Evolutionary conservation across 164 flowering plant species (phyloP).

Genomic region (Umbellularia californica): DNA sequence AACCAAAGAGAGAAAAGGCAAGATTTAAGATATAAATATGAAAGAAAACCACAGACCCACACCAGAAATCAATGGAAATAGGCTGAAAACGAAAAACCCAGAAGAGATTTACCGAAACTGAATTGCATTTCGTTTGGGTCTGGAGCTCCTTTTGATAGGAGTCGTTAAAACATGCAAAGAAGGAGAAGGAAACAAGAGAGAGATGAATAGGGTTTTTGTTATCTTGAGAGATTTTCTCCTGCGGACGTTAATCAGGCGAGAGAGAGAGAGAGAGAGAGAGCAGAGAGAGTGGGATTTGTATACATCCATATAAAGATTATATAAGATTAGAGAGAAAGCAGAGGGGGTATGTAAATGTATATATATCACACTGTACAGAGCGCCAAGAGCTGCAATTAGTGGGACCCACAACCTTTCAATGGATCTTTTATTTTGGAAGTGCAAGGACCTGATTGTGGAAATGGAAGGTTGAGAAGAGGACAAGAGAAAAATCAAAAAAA

Average conservation of each 20-base stretch:
- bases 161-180: constrained; percentile 37
- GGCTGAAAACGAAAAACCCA: constrained; percentile 18
- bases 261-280: not conserved
- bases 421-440: too few species aligned
- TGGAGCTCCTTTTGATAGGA: constrained; percentile 1
- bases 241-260: not conserved
- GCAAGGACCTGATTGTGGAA: too few species aligned
- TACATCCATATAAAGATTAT: not conserved
- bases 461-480: too few species aligned
- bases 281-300: not conserved
- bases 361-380: too few species aligned
- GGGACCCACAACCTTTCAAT: too few species aligned
- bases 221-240: not conserved
- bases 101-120: constrained; percentile 14
- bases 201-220: not conserved
- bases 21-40: not conserved
- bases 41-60: not conserved
- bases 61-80: not conserved
- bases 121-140: constrained; percentile 20
- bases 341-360: not conserved
- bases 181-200: constrained; percentile 6
- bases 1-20: not conserved
- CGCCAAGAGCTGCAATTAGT: too few species aligned
- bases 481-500: too few species aligned
- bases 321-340: not conserved